phyloP scores from a whole-genome alignment of 176 grass and related monocot species.

The Cocos nucifera region DNA sequence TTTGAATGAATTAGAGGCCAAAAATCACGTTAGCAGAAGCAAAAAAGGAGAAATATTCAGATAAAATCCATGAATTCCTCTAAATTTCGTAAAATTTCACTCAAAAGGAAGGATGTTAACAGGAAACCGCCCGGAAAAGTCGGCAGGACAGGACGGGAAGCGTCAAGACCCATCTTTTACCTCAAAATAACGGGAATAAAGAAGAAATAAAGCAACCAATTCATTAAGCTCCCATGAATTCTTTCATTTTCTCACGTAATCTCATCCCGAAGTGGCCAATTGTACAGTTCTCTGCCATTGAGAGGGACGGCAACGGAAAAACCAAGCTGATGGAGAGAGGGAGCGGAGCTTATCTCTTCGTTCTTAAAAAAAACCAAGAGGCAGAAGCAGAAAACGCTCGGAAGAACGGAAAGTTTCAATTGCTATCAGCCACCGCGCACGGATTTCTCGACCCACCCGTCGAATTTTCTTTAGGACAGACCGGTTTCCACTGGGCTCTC shows the following conservation, averaged over 20 bases:
- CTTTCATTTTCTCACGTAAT: slow-evolving; percentile 18
- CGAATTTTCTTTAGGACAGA: slow-evolving; percentile 6
- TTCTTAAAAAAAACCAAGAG: neutral
- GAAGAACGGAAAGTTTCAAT: neutral
- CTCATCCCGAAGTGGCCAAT: slow-evolving; percentile 9
- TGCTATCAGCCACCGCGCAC: neutral
- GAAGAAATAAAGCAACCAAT: slow-evolving; percentile 4
- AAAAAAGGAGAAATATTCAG: slow-evolving; percentile 12
- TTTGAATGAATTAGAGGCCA: neutral
- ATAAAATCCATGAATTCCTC: slow-evolving; percentile 27
- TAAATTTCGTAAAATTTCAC: neutral
- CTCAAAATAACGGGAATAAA: neutral
- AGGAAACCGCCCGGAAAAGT: no score
- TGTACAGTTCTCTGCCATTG: neutral
- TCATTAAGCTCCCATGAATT: slow-evolving; percentile 15
- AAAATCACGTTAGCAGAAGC: neutral
- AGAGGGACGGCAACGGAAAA: no score
- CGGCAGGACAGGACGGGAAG: neutral
- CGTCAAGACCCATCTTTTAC: neutral
- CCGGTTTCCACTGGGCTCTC: neutral
- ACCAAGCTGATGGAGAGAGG: slow-evolving; percentile 9
- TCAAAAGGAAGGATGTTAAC: neutral
- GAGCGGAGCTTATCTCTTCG: neutral
- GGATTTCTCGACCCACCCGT: neutral
- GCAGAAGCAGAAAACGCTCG: neutral